These are phyloP conservation scores for Fagopyrum esculentum DNA, from an alignment of 148 eudicot genomes.

Conservation along the genomic window DNA sequence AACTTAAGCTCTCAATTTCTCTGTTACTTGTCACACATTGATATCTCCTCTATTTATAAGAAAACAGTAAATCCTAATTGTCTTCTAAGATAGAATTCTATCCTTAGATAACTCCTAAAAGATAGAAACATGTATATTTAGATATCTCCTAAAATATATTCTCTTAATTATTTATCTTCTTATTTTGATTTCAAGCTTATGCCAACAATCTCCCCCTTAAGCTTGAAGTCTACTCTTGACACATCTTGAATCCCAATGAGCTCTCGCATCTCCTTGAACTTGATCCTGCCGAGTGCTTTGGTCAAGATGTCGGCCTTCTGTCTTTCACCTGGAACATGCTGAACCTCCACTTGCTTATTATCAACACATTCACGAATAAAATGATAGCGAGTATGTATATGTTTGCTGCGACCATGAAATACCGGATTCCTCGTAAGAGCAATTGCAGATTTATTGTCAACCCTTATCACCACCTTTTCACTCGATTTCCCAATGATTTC, in stretches of 20 bases:
- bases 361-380: constrained; percentile 8
- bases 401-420: not conserved
- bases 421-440: not conserved
- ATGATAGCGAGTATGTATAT: not conserved
- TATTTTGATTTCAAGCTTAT: constrained; percentile 10
- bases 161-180: not conserved
- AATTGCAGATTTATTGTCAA: not conserved
- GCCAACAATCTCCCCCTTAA: constrained; percentile 15
- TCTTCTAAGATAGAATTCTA: no score
- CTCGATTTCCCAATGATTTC: not conserved
- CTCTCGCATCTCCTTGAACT: not conserved
- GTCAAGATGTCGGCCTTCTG: constrained; percentile 2
- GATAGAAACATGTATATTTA: no score
- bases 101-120: no score
- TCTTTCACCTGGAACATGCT: not conserved
- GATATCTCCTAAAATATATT: not conserved
- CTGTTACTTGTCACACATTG: no score
- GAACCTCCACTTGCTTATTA: not conserved
- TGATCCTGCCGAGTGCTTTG: not conserved
- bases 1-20: no score
- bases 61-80: no score
- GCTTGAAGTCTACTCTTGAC: constrained; percentile 6
- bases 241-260: constrained; percentile 12
- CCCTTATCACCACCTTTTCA: not conserved
- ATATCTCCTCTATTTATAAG: no score